A percentile compares a stretch with the other conserved stretches of the same genome.
Conservation (phyloP, 2,329 filamentous ascomycete species). For the Cladosporium phlei region DNA sequence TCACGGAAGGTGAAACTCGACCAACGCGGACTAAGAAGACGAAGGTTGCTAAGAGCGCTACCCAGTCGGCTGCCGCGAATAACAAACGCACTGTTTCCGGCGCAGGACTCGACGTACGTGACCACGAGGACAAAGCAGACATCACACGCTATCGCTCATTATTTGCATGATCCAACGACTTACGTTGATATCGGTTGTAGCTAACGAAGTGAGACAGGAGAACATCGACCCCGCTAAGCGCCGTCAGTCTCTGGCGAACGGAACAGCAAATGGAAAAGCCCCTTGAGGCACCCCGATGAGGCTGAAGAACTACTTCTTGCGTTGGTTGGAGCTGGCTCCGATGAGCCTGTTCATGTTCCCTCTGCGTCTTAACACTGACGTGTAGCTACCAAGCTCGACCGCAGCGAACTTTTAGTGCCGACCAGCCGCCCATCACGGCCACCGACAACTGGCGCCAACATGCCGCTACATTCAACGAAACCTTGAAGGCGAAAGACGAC, state of each 20-base stretch:
- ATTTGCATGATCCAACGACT: background rate
- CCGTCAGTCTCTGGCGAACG: slow-evolving; percentile 24
- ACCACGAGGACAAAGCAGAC: background rate
- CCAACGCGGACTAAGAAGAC: slow-evolving; percentile 41
- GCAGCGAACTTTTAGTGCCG: too few species aligned
- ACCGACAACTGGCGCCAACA: too few species aligned
- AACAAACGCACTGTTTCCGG: slow-evolving; percentile 43
- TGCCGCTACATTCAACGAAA: too few species aligned
- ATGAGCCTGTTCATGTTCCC: background rate
- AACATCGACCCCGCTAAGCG: slow-evolving; percentile 32
- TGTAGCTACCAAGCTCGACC: slow-evolving; percentile 3
- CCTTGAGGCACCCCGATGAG: background rate
- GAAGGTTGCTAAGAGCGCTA: slow-evolving; percentile 21
- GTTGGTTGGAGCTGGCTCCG: background rate
- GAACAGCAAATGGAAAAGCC: slow-evolving; percentile 13
- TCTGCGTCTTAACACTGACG: slow-evolving; percentile 9
- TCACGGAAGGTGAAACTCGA: slow-evolving; percentile 65
- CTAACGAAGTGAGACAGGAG: slow-evolving; percentile 18
- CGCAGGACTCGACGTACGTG: slow-evolving; percentile 45
- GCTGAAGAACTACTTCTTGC: background rate
- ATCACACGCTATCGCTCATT: background rate
- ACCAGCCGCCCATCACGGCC: too few species aligned
- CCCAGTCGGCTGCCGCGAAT: slow-evolving; percentile 19
- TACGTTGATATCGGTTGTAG: background rate
- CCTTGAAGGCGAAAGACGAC: too few species aligned